phyloP scores from a whole-genome alignment of 2,329 filamentous ascomycete genomes.

The Pyrenochaeta sp. region DNA sequence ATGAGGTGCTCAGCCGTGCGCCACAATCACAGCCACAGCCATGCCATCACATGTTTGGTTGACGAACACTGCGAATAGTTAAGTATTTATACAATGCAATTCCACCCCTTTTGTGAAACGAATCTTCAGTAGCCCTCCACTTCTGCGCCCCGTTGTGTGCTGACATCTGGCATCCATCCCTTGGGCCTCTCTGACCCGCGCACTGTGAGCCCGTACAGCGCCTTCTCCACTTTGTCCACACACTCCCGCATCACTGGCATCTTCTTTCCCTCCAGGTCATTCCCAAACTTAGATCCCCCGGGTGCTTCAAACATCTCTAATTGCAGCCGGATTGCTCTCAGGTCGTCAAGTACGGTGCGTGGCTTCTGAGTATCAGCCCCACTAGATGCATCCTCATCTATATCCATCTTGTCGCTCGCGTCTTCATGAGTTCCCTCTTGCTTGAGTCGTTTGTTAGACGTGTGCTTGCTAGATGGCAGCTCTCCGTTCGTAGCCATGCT shows the following conservation, averaged over 20 bases:
- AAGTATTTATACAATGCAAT: not conserved
- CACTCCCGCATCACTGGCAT: conserved; percentile 84
- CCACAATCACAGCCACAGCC: conserved; percentile 19
- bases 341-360: conserved; percentile 77
- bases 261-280: conserved; percentile 75
- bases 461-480: conserved; percentile 50
- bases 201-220: conserved; percentile 87
- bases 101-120: not conserved
- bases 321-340: conserved; percentile 77
- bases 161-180: conserved; percentile 87
- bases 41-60: no score
- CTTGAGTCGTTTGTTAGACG: conserved; percentile 46
- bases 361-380: conserved; percentile 34
- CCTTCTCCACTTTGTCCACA: conserved; percentile 91
- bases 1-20: conserved; percentile 22
- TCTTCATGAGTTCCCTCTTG: conserved; percentile 22
- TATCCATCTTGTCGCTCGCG: conserved; percentile 44
- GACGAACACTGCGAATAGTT: not conserved
- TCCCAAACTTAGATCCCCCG: conserved; percentile 61
- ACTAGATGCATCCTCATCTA: conserved; percentile 37
- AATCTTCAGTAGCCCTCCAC: conserved; percentile 49
- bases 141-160: conserved; percentile 49
- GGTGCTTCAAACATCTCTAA: conserved; percentile 75
- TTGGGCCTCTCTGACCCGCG: conserved; percentile 87
- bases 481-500: conserved; percentile 77